Evolutionary conservation across 1,139 yeast species (phyloP), one percentile per base, ranked within the genome.

Genomic region (Yamadazyma songkhlaensis): DNA sequence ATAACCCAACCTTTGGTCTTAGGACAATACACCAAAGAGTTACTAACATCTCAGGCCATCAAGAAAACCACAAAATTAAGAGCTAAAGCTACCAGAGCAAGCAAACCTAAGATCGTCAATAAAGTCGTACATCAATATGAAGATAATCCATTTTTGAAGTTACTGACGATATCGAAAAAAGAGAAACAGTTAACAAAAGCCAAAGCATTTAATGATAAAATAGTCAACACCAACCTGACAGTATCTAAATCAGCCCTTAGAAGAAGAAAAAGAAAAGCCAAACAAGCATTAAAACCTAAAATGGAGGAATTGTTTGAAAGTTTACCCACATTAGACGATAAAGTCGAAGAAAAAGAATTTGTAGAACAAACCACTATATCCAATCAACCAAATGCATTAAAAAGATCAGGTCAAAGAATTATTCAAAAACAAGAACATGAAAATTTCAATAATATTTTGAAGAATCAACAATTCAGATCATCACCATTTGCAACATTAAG

Each of bases 211-310:
- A 59, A 53, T 40, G 62, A 56, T 48, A 60, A 60, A 37, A 60
- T 59, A 20, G 59, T 67, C 9, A 63, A 62, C 42, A 57, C 63
- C 6, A 59, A 66, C 11, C 59, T 59, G 29, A 64, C 64, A n/a
- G 67, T 83, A 25, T 79, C 86, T 25, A 84, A 83, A 53, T 79
- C 87, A 3, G 67, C 87, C 1, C 48, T 73, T 9, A 70, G 88
- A 51, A 74, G 90, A 59, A 71, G 84, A 43, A 83, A 81, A 54
- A 71, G 87, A 45, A 80, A 78, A 53, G 68, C 72, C 34, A 75
- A 72, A 51, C 83, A 81, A 44, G 77, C 80, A 47, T 64, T 84
- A 44, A 74, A 74, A 46, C 87, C 90, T 5, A 74, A 79, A 51
- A 72, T 84, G 76, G 67, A 73, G 38, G 92, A 84, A 45, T 61